Evolutionary conservation across 768 basidiomycete genomes (phyloP).

Genomic region (Scleroderma bovista): DNA sequence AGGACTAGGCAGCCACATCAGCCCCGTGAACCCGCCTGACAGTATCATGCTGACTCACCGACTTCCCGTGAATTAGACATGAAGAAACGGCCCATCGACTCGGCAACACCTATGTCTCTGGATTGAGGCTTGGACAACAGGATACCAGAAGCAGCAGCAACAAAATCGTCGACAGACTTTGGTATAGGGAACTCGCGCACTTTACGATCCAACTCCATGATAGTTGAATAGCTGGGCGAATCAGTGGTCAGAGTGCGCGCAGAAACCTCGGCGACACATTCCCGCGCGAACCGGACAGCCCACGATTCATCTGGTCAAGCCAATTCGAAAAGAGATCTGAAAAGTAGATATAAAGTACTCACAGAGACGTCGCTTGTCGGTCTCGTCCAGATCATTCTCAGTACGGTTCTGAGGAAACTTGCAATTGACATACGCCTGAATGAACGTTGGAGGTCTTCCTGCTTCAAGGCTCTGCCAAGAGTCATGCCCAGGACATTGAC

Average conservation of each 20-base stretch:
- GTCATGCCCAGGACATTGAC: constrained; percentile 6
- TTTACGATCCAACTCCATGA: constrained; percentile 63
- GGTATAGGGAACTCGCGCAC: constrained; percentile 62
- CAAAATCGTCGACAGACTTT: constrained; percentile 36
- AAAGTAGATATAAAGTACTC: neutral
- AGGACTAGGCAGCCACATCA: constrained; percentile 35
- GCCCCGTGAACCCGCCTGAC: neutral
- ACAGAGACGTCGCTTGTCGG: constrained; percentile 17
- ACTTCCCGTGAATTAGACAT: constrained; percentile 33
- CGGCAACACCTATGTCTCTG: constrained; percentile 13
- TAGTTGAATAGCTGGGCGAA: constrained; percentile 55
- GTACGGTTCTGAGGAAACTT: constrained; percentile 40
- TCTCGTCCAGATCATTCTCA: constrained; percentile 11
- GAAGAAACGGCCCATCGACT: constrained; percentile 36
- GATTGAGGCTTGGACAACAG: constrained; percentile 8
- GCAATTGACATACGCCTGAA: constrained; percentile 63
- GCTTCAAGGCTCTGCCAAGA: constrained; percentile 54
- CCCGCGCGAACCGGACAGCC: constrained; percentile 58
- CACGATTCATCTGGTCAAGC: constrained; percentile 60
- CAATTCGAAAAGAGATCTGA: neutral
- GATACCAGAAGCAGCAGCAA: constrained; percentile 28
- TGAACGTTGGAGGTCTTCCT: constrained; percentile 67
- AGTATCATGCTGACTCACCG: constrained; percentile 22
- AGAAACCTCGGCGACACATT: constrained; percentile 61
- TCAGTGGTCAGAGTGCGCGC: constrained; percentile 58